Evolutionary conservation across 23 red algal genomes (phyloP).

Genomic region (Gracilaria caudata): DNA sequence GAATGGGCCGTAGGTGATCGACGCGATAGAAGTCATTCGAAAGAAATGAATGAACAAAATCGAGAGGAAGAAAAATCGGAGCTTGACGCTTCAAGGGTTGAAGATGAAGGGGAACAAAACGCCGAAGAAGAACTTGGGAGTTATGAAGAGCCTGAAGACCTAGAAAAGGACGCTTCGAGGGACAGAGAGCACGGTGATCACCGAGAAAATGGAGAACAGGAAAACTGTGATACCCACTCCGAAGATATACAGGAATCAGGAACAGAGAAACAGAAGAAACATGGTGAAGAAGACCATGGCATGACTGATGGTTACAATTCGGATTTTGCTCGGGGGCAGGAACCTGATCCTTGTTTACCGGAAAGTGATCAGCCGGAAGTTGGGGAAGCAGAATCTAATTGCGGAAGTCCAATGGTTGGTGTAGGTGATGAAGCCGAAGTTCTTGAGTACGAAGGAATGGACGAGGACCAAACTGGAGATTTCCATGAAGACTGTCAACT

Average conservation of each 20-base stretch:
- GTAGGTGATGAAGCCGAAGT: constrained; percentile 3
- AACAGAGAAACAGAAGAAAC: not conserved
- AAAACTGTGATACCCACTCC: not conserved
- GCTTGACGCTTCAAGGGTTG: not conserved
- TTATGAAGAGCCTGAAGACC: constrained; percentile 9
- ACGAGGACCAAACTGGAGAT: not conserved
- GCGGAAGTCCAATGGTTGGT: constrained; percentile 6
- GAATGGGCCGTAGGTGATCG: not conserved
- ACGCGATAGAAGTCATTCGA: not conserved
- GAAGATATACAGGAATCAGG: not conserved
- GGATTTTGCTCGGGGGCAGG: not conserved
- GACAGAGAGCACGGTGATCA: not conserved
- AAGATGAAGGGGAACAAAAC: constrained; percentile 1
- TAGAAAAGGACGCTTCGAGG: not conserved
- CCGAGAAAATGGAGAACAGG: not conserved
- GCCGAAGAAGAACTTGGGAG: not conserved
- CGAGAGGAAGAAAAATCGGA: not conserved
- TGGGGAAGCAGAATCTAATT: not conserved
- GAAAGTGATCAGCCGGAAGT: not conserved
- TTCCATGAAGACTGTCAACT: not conserved
- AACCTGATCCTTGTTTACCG: not conserved
- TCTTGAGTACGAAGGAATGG: constrained; percentile 4
- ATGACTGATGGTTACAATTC: not conserved
- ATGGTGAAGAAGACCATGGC: not conserved
- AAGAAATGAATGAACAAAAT: constrained; percentile 12